These are phyloP conservation scores for Fraxinus anomala DNA, from an alignment of 257 asterid genomes.

Conservation along the genomic window DNA sequence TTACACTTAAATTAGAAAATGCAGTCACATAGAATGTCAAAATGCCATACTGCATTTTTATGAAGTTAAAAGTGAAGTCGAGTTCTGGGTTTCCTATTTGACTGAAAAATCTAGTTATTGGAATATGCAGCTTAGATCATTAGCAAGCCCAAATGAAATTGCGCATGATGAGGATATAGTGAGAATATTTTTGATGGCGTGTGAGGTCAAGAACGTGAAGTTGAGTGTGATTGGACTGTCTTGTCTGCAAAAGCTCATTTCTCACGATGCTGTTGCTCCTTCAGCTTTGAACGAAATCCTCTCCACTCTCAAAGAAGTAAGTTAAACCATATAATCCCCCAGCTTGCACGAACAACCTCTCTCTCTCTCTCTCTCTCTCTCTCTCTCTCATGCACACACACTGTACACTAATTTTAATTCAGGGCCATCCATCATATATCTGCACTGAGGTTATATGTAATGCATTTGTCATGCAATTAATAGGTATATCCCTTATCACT, in stretches of 20 bases:
- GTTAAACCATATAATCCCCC: constrained; percentile 21
- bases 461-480: constrained; percentile 1
- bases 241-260: constrained; percentile 87
- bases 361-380: no score
- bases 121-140: constrained; percentile 74
- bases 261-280: constrained; percentile 92
- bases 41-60: background rate
- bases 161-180: constrained; percentile 81
- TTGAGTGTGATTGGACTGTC: constrained; percentile 86
- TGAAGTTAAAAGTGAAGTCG: background rate
- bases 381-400: background rate
- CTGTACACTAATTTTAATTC: background rate
- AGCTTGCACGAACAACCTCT: background rate
- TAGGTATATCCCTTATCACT: background rate
- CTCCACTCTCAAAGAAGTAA: constrained; percentile 85
- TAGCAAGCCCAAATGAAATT: constrained; percentile 86
- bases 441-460: constrained; percentile 14
- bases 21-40: constrained; percentile 6
- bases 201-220: constrained; percentile 84
- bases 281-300: constrained; percentile 82
- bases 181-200: constrained; percentile 91
- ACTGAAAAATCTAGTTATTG: constrained; percentile 24
- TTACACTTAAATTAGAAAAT: background rate
- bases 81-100: constrained; percentile 1
- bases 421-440: background rate